Evolutionary conservation across 345 rosid genomes (phyloP).

Genomic region (Leavenworthia alabamica): DNA sequence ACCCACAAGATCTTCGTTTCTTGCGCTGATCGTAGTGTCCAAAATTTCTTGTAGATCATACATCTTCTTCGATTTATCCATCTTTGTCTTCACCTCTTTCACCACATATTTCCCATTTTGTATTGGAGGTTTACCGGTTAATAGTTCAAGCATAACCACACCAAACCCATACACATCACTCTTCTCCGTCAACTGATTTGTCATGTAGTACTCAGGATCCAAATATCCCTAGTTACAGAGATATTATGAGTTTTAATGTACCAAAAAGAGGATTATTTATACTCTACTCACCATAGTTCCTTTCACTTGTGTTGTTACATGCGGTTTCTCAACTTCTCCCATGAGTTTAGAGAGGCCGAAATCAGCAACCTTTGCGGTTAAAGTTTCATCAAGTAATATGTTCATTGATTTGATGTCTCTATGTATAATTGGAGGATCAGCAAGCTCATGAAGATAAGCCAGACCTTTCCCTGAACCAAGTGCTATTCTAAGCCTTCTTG

Average conservation of each 20-base stretch:
- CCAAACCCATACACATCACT: conserved; percentile 6
- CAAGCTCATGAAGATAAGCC: conserved; percentile 75
- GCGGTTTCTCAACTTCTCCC: conserved; percentile 48
- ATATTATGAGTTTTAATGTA: background rate
- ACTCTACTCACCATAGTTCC: conserved; percentile 78
- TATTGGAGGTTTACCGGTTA: background rate
- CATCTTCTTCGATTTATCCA: background rate
- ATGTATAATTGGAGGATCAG: conserved; percentile 87
- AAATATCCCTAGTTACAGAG: background rate
- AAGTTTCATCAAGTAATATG: conserved; percentile 62
- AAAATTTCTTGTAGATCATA: background rate
- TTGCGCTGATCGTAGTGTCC: background rate
- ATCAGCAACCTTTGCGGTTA: conserved; percentile 85
- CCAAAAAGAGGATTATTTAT: background rate
- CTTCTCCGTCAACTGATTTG: background rate
- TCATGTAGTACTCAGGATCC: conserved; percentile 6
- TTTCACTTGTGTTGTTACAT: conserved; percentile 85
- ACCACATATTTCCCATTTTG: background rate
- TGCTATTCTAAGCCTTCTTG: conserved; percentile 55
- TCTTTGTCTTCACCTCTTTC: background rate
- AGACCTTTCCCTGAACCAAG: conserved; percentile 71
- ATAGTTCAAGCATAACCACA: background rate
- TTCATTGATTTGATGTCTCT: conserved; percentile 79
- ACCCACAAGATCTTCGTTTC: background rate
- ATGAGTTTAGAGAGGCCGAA: conserved; percentile 82